phyloP scores from a whole-genome alignment of 192 early-diverging fungal species.

The Spizellomyces sp. region DNA sequence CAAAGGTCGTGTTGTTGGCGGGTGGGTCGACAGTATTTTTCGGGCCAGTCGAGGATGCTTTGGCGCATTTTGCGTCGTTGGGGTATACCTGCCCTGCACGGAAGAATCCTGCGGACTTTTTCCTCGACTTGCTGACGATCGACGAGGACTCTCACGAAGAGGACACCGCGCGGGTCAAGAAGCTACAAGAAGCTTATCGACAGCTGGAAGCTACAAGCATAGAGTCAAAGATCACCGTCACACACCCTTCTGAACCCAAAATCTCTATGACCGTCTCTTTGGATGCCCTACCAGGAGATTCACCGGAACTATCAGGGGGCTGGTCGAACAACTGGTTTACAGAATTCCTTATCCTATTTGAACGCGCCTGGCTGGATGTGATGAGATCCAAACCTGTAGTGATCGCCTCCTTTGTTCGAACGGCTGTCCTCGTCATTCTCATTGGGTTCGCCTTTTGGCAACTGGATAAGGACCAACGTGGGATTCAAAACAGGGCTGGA shows the following conservation, averaged over 20 bases:
- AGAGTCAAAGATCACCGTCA: not conserved
- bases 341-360: conserved; percentile 18
- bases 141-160: not conserved
- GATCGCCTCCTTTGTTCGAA: conserved; percentile 20
- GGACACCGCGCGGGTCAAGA: conserved; percentile 17
- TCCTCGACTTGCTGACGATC: conserved; percentile 46
- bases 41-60: conserved; percentile 21
- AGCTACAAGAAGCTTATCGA: conserved; percentile 14
- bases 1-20: conserved; percentile 70
- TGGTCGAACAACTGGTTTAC: conserved; percentile 12
- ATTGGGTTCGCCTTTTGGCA: conserved; percentile 61
- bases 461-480: conserved; percentile 47
- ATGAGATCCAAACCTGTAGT: not conserved
- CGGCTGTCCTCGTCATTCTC: conserved; percentile 35
- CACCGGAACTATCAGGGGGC: not conserved
- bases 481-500: conserved; percentile 64
- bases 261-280: not conserved
- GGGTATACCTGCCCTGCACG: conserved; percentile 41
- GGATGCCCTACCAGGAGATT: not conserved
- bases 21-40: conserved; percentile 8
- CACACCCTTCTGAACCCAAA: not conserved
- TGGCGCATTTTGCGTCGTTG: conserved; percentile 40
- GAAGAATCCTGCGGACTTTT: conserved; percentile 51
- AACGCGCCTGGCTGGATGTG: conserved; percentile 7
- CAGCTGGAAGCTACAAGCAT: too few species aligned